phyloP scores from a whole-genome alignment of 2,329 filamentous ascomycete species.

The Ceratocystis albifundus region DNA sequence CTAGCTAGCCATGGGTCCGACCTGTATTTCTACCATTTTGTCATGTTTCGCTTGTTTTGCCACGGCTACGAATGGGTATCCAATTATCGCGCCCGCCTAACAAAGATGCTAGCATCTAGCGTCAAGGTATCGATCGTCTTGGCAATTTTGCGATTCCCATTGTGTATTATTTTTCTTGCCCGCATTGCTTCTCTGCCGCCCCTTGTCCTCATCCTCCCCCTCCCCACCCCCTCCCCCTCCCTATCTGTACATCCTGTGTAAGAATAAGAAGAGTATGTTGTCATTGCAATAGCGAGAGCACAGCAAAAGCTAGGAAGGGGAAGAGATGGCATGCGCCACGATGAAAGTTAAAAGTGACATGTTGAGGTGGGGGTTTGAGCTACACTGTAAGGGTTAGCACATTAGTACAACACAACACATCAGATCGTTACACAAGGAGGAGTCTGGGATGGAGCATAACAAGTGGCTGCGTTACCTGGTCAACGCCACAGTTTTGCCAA shows the following conservation, averaged over 20 bases:
- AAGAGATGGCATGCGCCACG: too few species aligned
- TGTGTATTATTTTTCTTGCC: constrained; percentile 6
- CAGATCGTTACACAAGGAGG: neutral
- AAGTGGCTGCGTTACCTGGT: constrained; percentile 14
- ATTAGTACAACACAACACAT: too few species aligned
- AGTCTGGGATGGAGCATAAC: neutral
- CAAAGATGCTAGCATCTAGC: neutral
- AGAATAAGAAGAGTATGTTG: constrained; percentile 8
- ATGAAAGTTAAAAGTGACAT: neutral
- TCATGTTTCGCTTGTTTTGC: neutral
- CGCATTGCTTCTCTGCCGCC: too few species aligned
- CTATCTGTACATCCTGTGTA: constrained; percentile 5
- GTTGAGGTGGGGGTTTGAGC: neutral
- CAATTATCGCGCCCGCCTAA: neutral
- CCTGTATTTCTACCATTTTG: neutral
- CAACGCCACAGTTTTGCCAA: constrained; percentile 13
- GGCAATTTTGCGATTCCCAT: neutral
- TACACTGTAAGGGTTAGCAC: neutral
- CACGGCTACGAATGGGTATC: neutral
- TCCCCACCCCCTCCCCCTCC: too few species aligned
- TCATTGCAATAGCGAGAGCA: too few species aligned
- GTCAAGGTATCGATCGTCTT: neutral
- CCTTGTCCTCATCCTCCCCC: too few species aligned
- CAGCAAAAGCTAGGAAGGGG: too few species aligned
- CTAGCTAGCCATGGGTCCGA: too few species aligned